phyloP scores from a whole-genome alignment of 1,284 basidiomycete species.

The Gymnopus androsaceus region DNA sequence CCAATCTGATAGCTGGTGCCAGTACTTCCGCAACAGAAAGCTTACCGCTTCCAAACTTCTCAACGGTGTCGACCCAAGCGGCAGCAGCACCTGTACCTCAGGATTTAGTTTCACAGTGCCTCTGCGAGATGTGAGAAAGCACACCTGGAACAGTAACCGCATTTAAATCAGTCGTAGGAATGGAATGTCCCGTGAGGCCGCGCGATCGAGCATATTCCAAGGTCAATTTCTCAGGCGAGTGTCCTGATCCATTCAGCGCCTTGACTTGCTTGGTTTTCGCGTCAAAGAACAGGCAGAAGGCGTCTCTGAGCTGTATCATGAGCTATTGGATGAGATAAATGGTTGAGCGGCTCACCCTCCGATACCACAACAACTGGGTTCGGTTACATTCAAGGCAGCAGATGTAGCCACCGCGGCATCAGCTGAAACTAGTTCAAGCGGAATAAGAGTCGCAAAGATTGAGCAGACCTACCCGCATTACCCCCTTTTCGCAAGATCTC shows the following conservation, averaged over 20 bases:
- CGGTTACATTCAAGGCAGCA: conserved; percentile 87
- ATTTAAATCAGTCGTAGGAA: conserved; percentile 79
- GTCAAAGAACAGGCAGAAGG: conserved; percentile 92
- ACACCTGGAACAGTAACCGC: conserved; percentile 88
- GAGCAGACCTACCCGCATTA: conserved; percentile 70
- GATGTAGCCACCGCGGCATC: conserved; percentile 82
- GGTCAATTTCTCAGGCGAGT: conserved; percentile 77
- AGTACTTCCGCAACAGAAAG: conserved; percentile 82
- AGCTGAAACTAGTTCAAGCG: conserved; percentile 37
- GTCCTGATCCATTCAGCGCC: conserved; percentile 86
- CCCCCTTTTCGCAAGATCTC: conserved; percentile 89
- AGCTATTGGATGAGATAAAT: background rate
- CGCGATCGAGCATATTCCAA: conserved; percentile 73
- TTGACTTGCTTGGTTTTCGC: conserved; percentile 79
- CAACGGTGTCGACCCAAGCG: conserved; percentile 90
- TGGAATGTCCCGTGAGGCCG: conserved; percentile 68
- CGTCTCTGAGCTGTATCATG: conserved; percentile 57
- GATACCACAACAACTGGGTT: conserved; percentile 80
- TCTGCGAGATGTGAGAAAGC: conserved; percentile 12
- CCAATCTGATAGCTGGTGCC: conserved; percentile 82
- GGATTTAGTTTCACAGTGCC: background rate
- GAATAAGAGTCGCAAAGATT: background rate
- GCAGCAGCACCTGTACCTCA: conserved; percentile 74
- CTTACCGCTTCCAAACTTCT: conserved; percentile 82
- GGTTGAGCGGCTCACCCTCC: conserved; percentile 59